Conservation (phyloP, 208 protist species). For the Trypanosoma mega region DNA sequence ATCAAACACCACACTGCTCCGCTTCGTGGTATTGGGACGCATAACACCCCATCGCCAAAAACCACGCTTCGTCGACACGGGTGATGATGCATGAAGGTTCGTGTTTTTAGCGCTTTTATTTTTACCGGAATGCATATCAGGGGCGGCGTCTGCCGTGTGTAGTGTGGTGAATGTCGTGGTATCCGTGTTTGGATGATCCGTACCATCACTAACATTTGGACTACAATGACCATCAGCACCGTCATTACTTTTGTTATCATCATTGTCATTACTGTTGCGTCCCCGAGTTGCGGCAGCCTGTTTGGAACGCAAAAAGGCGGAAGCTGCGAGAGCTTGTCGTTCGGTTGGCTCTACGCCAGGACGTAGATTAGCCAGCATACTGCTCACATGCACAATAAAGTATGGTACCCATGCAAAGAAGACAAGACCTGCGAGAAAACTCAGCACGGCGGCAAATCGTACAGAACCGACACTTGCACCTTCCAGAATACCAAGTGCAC, state of each 20-base stretch:
- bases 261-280: too few relatives aligned
- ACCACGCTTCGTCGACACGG: too few relatives aligned
- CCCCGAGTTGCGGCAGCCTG: conserved; percentile 9
- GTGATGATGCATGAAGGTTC: too few relatives aligned
- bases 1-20: conserved; percentile 12
- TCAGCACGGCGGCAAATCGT: conserved; percentile 8
- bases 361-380: conserved; percentile 7
- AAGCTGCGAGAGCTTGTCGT: conserved; percentile 8
- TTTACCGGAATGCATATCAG: too few relatives aligned
- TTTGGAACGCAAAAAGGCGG: conserved; percentile 24
- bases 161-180: too few relatives aligned
- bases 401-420: conserved; percentile 24
- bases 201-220: not conserved
- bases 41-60: too few relatives aligned
- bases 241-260: not conserved
- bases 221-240: not conserved
- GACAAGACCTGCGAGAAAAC: conserved; percentile 9
- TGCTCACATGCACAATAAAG: conserved; percentile 20
- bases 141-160: too few relatives aligned
- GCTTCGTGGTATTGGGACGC: too few relatives aligned
- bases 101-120: too few relatives aligned
- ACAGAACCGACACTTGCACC: not conserved
- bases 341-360: not conserved
- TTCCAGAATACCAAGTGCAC: conserved; percentile 18
- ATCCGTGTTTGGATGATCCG: not conserved